These are phyloP conservation scores for Stereum hirsutum DNA, from an alignment of 1,284 basidiomycete species.

Conservation along the genomic window DNA sequence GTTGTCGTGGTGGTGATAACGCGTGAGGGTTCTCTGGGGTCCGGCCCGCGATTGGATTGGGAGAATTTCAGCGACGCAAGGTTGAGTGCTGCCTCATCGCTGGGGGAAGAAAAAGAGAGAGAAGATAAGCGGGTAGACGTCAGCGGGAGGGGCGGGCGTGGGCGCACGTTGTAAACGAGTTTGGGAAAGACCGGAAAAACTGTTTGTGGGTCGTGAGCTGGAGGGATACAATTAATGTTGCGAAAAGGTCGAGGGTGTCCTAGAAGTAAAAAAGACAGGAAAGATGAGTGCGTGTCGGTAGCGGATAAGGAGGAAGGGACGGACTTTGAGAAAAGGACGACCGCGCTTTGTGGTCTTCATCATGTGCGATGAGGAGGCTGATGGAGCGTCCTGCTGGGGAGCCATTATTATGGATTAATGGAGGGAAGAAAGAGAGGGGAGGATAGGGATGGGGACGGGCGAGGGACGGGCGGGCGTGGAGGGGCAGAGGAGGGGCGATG, in stretches of 20 bases:
- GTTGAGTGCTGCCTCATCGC: constrained; percentile 93
- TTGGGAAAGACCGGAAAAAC: constrained; percentile 91
- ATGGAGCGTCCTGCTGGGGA: constrained; percentile 21
- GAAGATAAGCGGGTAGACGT: constrained; percentile 6
- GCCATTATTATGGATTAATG: constrained; percentile 23
- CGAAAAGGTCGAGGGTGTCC: constrained; percentile 98
- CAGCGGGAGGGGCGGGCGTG: constrained; percentile 21
- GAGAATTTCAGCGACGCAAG: constrained; percentile 96
- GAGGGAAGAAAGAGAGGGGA: constrained; percentile 21
- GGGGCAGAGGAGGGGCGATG: constrained; percentile 6
- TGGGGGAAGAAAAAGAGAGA: constrained; percentile 21
- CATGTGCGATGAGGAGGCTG: constrained; percentile 74
- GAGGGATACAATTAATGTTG: constrained; percentile 92
- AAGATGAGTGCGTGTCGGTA: constrained; percentile 7
- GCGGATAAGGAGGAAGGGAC: constrained; percentile 8
- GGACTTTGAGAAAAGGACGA: constrained; percentile 86
- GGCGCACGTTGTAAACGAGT: constrained; percentile 92
- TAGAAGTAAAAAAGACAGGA: constrained; percentile 22
- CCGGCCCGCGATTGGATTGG: constrained; percentile 95
- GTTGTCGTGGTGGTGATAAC: constrained; percentile 99
- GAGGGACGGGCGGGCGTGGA: background rate
- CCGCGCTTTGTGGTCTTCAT: constrained; percentile 96
- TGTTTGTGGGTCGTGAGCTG: constrained; percentile 86
- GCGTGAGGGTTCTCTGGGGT: constrained; percentile 93
- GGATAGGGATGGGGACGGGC: constrained; percentile 9